Base-by-base conservation (phyloP, 2,329 filamentous ascomycete species). In the Cladosporium halotolerans region DNA sequence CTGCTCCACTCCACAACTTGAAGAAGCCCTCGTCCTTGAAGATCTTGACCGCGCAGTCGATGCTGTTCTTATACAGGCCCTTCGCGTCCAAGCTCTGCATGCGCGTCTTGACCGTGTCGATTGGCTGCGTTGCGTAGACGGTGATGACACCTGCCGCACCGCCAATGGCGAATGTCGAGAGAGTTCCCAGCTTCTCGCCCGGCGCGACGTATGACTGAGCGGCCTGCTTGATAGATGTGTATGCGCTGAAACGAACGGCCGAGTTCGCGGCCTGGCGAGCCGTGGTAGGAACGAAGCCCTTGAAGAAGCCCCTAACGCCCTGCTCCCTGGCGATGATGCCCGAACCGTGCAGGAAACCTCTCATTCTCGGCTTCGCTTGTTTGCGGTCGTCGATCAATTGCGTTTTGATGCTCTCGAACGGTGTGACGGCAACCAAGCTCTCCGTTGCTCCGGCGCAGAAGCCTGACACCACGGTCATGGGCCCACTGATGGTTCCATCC, bases 341-440 rank as follows among this genome's bases (percentile, higher is more conserved):
- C 11, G 90, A 87, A 47, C 92, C 93, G 70, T 97, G 88, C 14
- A 97, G 76, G 73, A 99, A 96, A 23, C 93, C 93, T 57, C 84
- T 82, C 83, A 99, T 85, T 13, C 92, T 84, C 33, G 93, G 93
- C 36, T 89, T 88, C 28, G 82, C 77, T 3, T 81, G 79, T 76
- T 99, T 99, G 63, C 88, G 86, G 72, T 99, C 93, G 68, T 99
- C 93, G 67, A 99, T 97, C 80, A 99, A 76, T 62, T 95, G 95
- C 47, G 93, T 99, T 78, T 99, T 99, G 73, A 99, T 96, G 65
- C 89, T 95, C 74, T 99, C 93, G 55, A 95, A 96, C 0, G 93
- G 93, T 33, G 93, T 99, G 33, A 99, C 93, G 9, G 93, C 93
- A 3, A 99, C 75, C 48, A 96, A 74, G 3, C 88, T 95, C 75